Percentiles rank a stretch among this genome's conserved stretches.
phyloP scores from a whole-genome alignment of 2,329 filamentous ascomycete species.

The Penicillium sp. region DNA sequence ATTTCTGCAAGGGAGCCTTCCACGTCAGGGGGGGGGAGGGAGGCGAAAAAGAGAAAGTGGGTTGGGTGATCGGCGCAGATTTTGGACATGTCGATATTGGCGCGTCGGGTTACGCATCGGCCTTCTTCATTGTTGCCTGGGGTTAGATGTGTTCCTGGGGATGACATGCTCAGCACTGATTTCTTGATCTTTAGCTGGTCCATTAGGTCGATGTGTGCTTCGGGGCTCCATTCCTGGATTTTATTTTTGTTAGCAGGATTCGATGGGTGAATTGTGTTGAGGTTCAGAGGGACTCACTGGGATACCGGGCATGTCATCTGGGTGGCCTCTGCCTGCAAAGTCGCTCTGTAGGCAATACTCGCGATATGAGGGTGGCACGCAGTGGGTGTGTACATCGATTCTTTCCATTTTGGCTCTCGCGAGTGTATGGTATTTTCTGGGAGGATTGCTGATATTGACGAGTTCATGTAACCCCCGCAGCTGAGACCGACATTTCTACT shows the following conservation, averaged over 20 bases:
- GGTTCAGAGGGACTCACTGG: slow-evolving; percentile 8
- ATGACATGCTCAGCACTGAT: slow-evolving; percentile 55
- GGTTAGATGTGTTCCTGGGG: slow-evolving; percentile 52
- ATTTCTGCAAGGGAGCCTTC: slow-evolving; percentile 50
- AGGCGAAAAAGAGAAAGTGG: slow-evolving; percentile 55
- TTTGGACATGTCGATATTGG: slow-evolving; percentile 29
- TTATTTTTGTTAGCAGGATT: background rate
- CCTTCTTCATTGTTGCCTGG: slow-evolving; percentile 39
- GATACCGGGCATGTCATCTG: slow-evolving; percentile 23
- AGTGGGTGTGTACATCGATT: slow-evolving; percentile 21
- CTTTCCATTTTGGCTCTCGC: slow-evolving; percentile 10
- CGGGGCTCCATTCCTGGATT: slow-evolving; percentile 44
- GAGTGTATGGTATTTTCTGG: background rate
- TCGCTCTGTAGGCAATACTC: slow-evolving; percentile 22
- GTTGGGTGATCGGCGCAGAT: slow-evolving; percentile 25
- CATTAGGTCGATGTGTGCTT: slow-evolving; percentile 53
- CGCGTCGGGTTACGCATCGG: slow-evolving; percentile 39
- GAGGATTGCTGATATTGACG: background rate
- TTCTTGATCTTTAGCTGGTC: slow-evolving; percentile 48
- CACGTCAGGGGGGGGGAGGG: slow-evolving; percentile 53
- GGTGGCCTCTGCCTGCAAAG: slow-evolving; percentile 20
- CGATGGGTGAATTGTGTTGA: background rate
- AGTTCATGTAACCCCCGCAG: background rate
- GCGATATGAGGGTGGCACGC: slow-evolving; percentile 17
- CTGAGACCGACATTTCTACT: background rate